Conservation (phyloP, 768 basidiomycete species). For the Tulasnella sp. region DNA sequence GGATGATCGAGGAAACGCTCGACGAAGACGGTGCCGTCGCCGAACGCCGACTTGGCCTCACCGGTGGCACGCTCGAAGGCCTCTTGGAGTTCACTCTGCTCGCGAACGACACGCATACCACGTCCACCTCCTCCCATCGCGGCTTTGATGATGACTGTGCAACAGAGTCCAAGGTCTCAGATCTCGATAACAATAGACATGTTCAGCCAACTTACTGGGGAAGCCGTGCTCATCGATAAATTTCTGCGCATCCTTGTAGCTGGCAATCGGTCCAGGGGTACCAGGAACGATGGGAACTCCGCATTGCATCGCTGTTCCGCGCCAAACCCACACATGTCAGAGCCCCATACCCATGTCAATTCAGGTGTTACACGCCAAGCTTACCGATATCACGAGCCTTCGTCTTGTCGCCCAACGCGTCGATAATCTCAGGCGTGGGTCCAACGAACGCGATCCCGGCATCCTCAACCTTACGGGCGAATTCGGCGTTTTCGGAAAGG, state of each 20-base stretch:
- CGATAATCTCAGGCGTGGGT: constrained; percentile 91
- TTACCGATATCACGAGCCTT: constrained; percentile 79
- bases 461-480: constrained; percentile 96
- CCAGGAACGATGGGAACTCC: constrained; percentile 96
- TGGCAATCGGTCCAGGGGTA: constrained; percentile 84
- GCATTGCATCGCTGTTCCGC: constrained; percentile 60
- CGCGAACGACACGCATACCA: constrained; percentile 97
- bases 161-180: too few species aligned
- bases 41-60: constrained; percentile 94
- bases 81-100: constrained; percentile 81
- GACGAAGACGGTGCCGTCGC: constrained; percentile 98
- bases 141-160: constrained; percentile 92
- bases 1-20: constrained; percentile 96
- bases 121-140: constrained; percentile 98
- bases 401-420: constrained; percentile 96
- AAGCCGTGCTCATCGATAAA: constrained; percentile 97
- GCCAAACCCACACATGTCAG: background rate
- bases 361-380: background rate
- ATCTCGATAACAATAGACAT: too few species aligned
- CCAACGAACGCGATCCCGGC: constrained; percentile 97
- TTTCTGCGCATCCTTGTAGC: constrained; percentile 65
- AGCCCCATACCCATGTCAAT: background rate
- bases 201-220: constrained; percentile 46
- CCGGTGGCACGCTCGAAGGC: constrained; percentile 86
- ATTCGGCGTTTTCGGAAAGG: constrained; percentile 91